Evolutionary conservation across 108 stramenopile genomes (phyloP).

Genomic region (Nannochloropsis oceanica): DNA sequence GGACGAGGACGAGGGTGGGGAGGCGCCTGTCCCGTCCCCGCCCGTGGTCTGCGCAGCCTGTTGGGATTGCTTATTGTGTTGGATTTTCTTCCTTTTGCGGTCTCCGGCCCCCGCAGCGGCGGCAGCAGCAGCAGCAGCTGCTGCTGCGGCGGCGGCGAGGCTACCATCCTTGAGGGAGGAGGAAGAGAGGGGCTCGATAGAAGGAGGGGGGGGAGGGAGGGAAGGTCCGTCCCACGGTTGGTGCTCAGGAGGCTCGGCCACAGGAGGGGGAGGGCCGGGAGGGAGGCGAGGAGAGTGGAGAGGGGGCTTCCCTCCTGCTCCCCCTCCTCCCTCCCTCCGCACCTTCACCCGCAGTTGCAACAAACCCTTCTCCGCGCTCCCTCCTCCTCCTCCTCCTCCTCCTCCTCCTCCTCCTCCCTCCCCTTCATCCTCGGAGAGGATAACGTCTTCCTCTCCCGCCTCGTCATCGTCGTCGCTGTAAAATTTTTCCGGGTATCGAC

Average conservation of each 20-base stretch:
- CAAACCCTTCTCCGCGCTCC: not conserved
- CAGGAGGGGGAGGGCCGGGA: not conserved
- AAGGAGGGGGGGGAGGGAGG: not conserved
- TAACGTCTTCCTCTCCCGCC: not conserved
- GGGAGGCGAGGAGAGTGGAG: not conserved
- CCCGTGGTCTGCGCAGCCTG: not conserved
- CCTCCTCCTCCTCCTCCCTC: no score
- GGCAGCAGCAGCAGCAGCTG: no score
- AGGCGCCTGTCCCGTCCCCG: not conserved
- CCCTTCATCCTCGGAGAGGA: not conserved
- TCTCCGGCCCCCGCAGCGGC: not conserved
- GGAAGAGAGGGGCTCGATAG: not conserved
- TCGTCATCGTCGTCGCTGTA: not conserved
- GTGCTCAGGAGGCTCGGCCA: not conserved
- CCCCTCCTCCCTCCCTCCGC: not conserved
- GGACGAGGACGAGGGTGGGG: not conserved
- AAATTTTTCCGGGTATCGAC: not conserved
- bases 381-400: not conserved
- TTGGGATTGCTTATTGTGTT: not conserved
- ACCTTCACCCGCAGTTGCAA: not conserved
- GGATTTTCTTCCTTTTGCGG: not conserved
- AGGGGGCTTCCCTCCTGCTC: not conserved
- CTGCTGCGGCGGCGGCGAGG: no score
- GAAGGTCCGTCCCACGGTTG: not conserved
- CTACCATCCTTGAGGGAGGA: not conserved